Evolutionary conservation across 1,284 basidiomycete genomes (phyloP), one percentile per base, ranked within the genome.

Genomic region (Somion occarium): DNA sequence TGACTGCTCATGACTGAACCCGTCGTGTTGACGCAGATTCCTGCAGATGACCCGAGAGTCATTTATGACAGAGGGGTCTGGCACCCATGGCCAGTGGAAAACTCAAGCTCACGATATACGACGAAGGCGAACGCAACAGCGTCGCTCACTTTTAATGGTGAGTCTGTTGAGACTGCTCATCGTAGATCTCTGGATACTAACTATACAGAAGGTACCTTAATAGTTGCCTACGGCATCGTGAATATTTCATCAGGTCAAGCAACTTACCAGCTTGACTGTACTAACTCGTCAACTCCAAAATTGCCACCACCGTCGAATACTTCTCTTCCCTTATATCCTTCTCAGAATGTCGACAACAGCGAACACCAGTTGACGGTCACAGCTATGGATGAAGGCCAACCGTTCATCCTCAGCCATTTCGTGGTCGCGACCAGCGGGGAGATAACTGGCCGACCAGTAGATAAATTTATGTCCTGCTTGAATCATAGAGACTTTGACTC

Each of bases 131-230:
- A 37, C 4, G 41, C 48, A 2, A 49, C 26, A 34, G 30, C 30
- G 30, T 34, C n/a, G 7, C 37, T 49, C 13, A 44, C 13, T 5
- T 53, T 53, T 39, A 53, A 53, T 23, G 51, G 51, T 53, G 24
- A 9, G 51, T 41, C 26, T 22, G 18, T 25, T 27, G 24, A 5
- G 4, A 3, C n/a, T 38, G 18, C 9, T 30, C 18, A 7, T 7
- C 12, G 23, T n/a, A 27, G 27, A n/a, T 47, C 5, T 37, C 26
- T 5, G 12, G n/a, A 48, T 5, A 11, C 11, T 24, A n/a, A 39
- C 9, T 34, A n/a, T 22, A 37, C 30, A 13, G 20, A 24, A 53
- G 51, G 51, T 3, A 53, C 51, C 5, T 24, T 24, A 3, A 39
- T 53, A 42, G 5, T 11, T 11, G 48, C 23, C 13, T 49, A 38